A percentile compares a stretch with the other conserved stretches of the same genome.
These are phyloP conservation scores for Hypholoma sublateritium DNA, from an alignment of 768 basidiomycete genomes.

Conservation along the genomic window DNA sequence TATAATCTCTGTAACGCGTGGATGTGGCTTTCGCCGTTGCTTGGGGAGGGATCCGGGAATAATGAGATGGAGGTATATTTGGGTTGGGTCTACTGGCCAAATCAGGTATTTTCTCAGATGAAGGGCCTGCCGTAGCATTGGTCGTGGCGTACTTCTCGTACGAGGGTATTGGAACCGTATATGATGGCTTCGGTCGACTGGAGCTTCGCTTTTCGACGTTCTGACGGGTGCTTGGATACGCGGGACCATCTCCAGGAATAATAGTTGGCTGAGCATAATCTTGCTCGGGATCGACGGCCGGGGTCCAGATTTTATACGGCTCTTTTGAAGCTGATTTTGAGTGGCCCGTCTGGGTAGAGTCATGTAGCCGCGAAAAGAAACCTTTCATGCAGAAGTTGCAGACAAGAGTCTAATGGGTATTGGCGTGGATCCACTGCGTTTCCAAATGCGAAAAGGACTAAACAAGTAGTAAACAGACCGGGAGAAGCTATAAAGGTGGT, in stretches of 20 bases:
- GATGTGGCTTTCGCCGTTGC: slow-evolving; percentile 17
- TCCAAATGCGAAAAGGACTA: slow-evolving; percentile 25
- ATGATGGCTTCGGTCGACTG: slow-evolving; percentile 23
- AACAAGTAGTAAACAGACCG: slow-evolving; percentile 22
- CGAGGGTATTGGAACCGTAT: slow-evolving; percentile 8
- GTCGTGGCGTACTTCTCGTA: slow-evolving; percentile 13
- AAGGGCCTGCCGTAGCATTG: slow-evolving; percentile 8
- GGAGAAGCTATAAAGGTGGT: slow-evolving; percentile 28
- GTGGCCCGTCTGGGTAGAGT: slow-evolving; percentile 39
- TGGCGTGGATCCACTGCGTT: slow-evolving; percentile 19
- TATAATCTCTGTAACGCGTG: slow-evolving; percentile 14
- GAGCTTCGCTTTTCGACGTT: slow-evolving; percentile 29
- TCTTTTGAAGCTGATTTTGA: slow-evolving; percentile 39
- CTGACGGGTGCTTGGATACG: slow-evolving; percentile 19
- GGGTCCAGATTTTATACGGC: slow-evolving; percentile 37
- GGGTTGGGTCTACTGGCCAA: slow-evolving; percentile 13
- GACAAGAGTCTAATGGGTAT: slow-evolving; percentile 21
- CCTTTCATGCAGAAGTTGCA: slow-evolving; percentile 45
- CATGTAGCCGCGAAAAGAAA: slow-evolving; percentile 48
- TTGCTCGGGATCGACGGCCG: slow-evolving; percentile 26
- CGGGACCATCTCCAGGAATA: slow-evolving; percentile 21
- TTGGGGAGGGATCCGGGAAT: slow-evolving; percentile 10
- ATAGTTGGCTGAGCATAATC: slow-evolving; percentile 23
- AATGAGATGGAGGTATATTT: slow-evolving; percentile 8
- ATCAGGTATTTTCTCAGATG: slow-evolving; percentile 15